A percentile compares a stretch with the other conserved stretches of the same genome.
Evolutionary conservation across 495 filamentous ascomycete genomes (phyloP).

Genomic region (Xylaria palmicola): DNA sequence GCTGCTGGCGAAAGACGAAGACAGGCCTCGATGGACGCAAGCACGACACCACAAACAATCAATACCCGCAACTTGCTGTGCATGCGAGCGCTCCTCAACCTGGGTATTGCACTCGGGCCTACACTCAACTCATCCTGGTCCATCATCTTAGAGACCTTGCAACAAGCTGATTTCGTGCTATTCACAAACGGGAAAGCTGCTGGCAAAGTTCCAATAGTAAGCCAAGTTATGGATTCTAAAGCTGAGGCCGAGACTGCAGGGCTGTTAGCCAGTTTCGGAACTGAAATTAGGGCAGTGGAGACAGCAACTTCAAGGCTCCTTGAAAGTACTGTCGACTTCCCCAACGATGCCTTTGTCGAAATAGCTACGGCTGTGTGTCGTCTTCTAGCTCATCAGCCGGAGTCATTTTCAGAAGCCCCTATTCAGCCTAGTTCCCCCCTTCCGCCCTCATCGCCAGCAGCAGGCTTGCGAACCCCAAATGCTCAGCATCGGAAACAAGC

Average conservation of each 20-base stretch:
- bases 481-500: constrained; percentile 57
- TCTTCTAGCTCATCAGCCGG: constrained; percentile 50
- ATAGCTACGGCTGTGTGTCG: constrained; percentile 73
- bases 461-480: constrained; percentile 32
- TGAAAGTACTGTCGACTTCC: constrained; percentile 86
- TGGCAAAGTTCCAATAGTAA: constrained; percentile 44
- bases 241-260: constrained; percentile 45
- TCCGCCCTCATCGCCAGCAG: constrained; percentile 15
- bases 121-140: constrained; percentile 82
- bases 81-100: constrained; percentile 82
- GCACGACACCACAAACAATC: constrained; percentile 49
- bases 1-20: constrained; percentile 50
- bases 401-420: constrained; percentile 29
- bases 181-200: constrained; percentile 56
- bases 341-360: constrained; percentile 74
- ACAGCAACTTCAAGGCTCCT: constrained; percentile 82
- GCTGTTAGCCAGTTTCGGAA: constrained; percentile 63
- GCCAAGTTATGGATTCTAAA: constrained; percentile 41
- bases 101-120: constrained; percentile 92
- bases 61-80: constrained; percentile 89
- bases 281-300: constrained; percentile 84
- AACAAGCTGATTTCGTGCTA: constrained; percentile 85
- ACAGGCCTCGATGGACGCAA: constrained; percentile 52
- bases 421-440: constrained; percentile 38
- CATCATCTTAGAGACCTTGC: constrained; percentile 85